phyloP scores from a whole-genome alignment of 768 basidiomycete species.

The Suillus decipiens region DNA sequence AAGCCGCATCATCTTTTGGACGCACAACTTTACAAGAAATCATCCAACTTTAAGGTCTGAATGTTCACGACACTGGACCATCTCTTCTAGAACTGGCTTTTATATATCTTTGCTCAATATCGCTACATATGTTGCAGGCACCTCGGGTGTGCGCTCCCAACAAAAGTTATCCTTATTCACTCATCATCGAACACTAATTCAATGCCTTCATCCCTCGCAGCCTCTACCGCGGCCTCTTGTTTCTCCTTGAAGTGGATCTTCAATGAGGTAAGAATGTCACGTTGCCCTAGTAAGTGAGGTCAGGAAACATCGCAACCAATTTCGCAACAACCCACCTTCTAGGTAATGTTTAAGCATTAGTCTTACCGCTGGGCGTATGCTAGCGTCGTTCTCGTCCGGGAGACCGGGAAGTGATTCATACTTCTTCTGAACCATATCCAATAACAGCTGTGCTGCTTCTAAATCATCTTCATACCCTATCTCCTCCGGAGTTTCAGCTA shows the following conservation, averaged over 20 bases:
- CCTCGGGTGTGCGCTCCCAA: neutral
- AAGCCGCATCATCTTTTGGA: neutral
- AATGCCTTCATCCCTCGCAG: conserved; percentile 53
- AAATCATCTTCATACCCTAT: conserved; percentile 57
- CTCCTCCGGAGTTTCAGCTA: conserved; percentile 30
- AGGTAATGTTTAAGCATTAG: conserved; percentile 71
- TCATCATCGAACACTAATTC: conserved; percentile 51
- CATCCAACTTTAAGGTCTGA: neutral
- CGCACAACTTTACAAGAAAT: neutral
- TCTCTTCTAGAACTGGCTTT: neutral
- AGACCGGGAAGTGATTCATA: conserved; percentile 50
- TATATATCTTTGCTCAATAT: neutral
- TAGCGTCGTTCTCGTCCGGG: conserved; percentile 18
- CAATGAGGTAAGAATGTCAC: conserved; percentile 55
- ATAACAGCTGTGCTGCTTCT: conserved; percentile 58
- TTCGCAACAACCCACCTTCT: conserved; percentile 44
- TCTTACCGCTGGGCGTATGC: conserved; percentile 56
- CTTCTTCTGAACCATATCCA: conserved; percentile 62
- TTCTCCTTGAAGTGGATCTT: conserved; percentile 50
- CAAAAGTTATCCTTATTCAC: neutral
- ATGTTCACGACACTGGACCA: neutral
- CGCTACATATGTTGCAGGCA: neutral
- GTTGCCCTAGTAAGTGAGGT: conserved; percentile 47
- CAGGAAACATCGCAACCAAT: neutral
- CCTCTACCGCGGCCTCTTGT: conserved; percentile 46